Evolutionary conservation across 2,329 filamentous ascomycete genomes (phyloP), one percentile per base, ranked within the genome.

Genomic region (Anthostomella pinea): DNA sequence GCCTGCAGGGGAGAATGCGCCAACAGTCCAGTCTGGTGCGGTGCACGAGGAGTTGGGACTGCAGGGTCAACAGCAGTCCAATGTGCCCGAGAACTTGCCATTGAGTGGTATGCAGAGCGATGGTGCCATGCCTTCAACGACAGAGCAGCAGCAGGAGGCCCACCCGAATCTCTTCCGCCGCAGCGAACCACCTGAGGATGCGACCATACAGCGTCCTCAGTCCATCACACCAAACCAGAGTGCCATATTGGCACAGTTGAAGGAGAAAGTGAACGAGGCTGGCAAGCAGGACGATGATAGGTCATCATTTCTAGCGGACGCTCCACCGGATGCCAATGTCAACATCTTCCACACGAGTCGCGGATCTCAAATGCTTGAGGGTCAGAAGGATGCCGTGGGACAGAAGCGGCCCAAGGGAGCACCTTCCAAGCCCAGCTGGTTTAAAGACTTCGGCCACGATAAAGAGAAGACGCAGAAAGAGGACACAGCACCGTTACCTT

Each of bases 341-440:
- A 68, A 72, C 31, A 53, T 76, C 14, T 77, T 77, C 36, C 69
- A 69, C 39, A 72, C 70, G 2, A 52, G 49, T 10, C 59, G 62
- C 17, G 71, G 68, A 3, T 70, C 72, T 2, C 66, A 65, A 27
- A 61, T 75, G 6, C 35, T 76, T 18, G 53, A 62, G 30, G 43
- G 48, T 14, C 30, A 64, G 33, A 53, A 56, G 23, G 49, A 51
- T 32, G 34, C 25, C 5, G 7, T 45, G 15, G 41, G 45, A 25
- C 42, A 34, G 30, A 43, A 43, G 24, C 47, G 39, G 28, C 49
- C 52, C 13, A 46, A 45, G 7, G 27, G 22, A 6, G 40, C 51
- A 4, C 41, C 48, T 14, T 30, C 50, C 10, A 50, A 47, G 30
- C 57, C 57, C n/a, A 49, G 49, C 33, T 60, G 57, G 58, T 61